Evolutionary conservation across 148 eudicot species (phyloP), one percentile per base, ranked within the genome.

Genomic region (Selenicereus undatus): DNA sequence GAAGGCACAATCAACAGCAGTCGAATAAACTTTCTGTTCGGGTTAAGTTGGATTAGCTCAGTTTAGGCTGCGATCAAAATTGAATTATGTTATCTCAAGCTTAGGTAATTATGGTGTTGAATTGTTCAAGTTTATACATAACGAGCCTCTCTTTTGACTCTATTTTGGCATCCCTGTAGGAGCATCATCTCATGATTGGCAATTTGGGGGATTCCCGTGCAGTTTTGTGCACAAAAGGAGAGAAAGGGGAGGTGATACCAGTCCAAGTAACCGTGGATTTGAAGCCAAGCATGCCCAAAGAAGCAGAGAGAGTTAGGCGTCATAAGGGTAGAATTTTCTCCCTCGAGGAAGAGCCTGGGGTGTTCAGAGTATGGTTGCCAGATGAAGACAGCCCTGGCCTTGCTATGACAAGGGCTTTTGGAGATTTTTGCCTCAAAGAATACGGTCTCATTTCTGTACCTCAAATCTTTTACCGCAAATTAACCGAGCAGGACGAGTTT

Each of bases 201-300:
- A 95, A 95, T 82, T 85, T 95, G 83, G 97, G 99, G 45, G 99
- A 95, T 82, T 95, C 97, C 20, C 90, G 97, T 11, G 99, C 98
- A 11, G 85, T 95, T 62, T 82, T 95, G 77, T 88, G 99, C 87
- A 86, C 89, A 26, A 87, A 91, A 81, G 93, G 87, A 68, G 89
- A 84, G 32, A 84, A 76, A 51, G 87, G 91, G n/a, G 78, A 90
- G 69, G 87, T 86, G 42, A 74, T 87, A 24, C 80, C 97, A 9
- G 78, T 90, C 66, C 99, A 93, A 80, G 84, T 95, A 60, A 90
- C 99, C 0, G 91, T 90, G 18, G 99, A 95, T 80, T 84, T 93
- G 83, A 95, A 95, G 80, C 99, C 98, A 30, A 92, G 86, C 68
- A 78, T 91, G 74, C 87, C 88, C 51, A 76, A 75, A 43, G 99